These are phyloP conservation scores for Ganoderma leucocontextum DNA, from an alignment of 1,284 basidiomycete genomes.

Conservation along the genomic window DNA sequence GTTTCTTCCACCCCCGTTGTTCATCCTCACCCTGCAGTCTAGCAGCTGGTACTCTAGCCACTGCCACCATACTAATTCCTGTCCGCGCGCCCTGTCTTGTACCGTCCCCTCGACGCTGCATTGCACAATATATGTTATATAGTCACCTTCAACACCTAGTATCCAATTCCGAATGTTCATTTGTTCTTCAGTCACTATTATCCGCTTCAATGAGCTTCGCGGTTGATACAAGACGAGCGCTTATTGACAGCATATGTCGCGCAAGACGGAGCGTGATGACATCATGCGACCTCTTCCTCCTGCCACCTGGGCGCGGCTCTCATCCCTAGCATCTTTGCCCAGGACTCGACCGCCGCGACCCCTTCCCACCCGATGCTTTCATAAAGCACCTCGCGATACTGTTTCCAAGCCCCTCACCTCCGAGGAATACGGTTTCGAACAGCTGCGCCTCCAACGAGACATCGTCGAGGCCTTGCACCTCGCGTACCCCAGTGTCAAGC, in stretches of 20 bases:
- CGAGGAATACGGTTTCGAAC: constrained; percentile 39
- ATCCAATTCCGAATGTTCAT: neutral
- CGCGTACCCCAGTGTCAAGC: constrained; percentile 69
- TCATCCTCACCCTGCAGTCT: constrained; percentile 36
- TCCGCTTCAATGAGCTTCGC: neutral
- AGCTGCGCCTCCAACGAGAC: constrained; percentile 56
- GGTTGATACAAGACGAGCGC: neutral
- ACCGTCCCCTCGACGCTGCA: constrained; percentile 27
- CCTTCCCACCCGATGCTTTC: neutral
- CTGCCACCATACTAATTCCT: constrained; percentile 25
- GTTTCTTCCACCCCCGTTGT: constrained; percentile 32
- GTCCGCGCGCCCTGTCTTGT: constrained; percentile 16
- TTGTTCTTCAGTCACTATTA: neutral
- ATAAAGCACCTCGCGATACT: constrained; percentile 23
- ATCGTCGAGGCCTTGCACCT: constrained; percentile 56
- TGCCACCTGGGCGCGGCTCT: constrained; percentile 14
- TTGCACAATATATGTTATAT: constrained; percentile 28
- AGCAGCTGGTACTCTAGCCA: constrained; percentile 24
- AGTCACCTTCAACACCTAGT: constrained; percentile 11
- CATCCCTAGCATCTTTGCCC: constrained; percentile 14
- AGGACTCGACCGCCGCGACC: constrained; percentile 8
- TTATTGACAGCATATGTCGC: neutral
- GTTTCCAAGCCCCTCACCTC: constrained; percentile 15
- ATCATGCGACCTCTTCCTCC: constrained; percentile 29
- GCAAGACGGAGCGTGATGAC: constrained; percentile 1